A percentile compares a stretch with the other conserved stretches of the same genome.
Evolutionary conservation across 2,329 filamentous ascomycete species (phyloP).

Genomic region (Leptographium flavum): DNA sequence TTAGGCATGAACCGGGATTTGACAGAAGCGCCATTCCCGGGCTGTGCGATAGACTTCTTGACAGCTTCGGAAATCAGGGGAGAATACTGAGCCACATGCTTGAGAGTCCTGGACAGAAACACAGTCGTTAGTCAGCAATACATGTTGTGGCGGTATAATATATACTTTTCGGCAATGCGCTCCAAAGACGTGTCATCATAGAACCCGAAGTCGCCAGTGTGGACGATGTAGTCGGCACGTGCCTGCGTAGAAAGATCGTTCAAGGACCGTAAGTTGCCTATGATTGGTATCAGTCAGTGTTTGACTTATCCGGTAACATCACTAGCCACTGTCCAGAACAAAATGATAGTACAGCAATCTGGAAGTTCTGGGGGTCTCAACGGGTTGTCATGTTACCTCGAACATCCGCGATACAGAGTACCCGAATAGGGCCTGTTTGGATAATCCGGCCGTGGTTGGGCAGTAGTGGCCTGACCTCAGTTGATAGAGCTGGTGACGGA

Average conservation of each 20-base stretch:
- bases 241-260: constrained; percentile 94
- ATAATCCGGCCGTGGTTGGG: constrained; percentile 54
- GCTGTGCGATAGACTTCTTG: constrained; percentile 50
- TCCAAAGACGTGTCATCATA: constrained; percentile 94
- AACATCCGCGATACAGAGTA: constrained; percentile 59
- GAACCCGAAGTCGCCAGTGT: constrained; percentile 98
- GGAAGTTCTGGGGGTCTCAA: neutral
- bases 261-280: constrained; percentile 87
- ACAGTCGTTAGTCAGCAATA: neutral
- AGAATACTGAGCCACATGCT: constrained; percentile 97
- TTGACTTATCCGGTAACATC: neutral
- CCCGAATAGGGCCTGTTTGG: constrained; percentile 49
- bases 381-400: constrained; percentile 34
- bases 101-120: constrained; percentile 56
- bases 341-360: too few species aligned
- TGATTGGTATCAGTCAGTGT: neutral
- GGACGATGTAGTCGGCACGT: constrained; percentile 92
- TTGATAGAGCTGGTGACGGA: constrained; percentile 31
- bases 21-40: constrained; percentile 56
- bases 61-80: constrained; percentile 72
- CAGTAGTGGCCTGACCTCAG: constrained; percentile 49
- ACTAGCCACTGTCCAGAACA: too few species aligned
- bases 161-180: constrained; percentile 94
- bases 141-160: constrained; percentile 8
- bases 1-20: constrained; percentile 72